A percentile compares a stretch with the other conserved stretches of the same genome.
Evolutionary conservation across 257 asterid species (phyloP).

Genomic region (Haberlea rhodopensis): DNA sequence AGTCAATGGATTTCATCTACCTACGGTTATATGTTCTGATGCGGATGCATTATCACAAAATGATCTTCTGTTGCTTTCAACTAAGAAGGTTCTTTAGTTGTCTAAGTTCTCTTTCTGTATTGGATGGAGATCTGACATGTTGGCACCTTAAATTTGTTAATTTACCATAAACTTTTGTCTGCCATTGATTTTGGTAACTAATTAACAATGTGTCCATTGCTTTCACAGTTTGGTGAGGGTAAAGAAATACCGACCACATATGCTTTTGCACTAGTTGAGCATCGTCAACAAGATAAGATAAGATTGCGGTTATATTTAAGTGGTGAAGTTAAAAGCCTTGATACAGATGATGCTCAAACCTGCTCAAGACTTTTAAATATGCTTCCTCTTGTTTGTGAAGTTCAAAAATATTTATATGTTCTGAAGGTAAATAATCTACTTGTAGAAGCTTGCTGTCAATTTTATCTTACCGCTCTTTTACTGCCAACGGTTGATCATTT

Average conservation of each 20-base stretch:
- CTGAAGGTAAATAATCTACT: conserved; percentile 53
- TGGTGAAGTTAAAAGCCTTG: conserved; percentile 57
- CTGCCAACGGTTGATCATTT: conserved; percentile 12
- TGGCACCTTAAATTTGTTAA: not conserved
- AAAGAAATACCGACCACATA: conserved; percentile 60
- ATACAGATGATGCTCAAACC: conserved; percentile 48
- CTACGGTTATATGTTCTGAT: conserved; percentile 45
- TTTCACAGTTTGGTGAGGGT: conserved; percentile 62
- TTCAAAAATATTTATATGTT: conserved; percentile 31
- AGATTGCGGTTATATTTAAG: conserved; percentile 69
- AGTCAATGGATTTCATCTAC: conserved; percentile 69
- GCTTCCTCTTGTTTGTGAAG: conserved; percentile 57
- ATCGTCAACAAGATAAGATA: conserved; percentile 66
- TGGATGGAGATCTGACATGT: not conserved
- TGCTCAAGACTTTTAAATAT: conserved; percentile 62
- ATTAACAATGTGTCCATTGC: conserved; percentile 16
- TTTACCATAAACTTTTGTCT: not conserved
- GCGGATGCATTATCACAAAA: conserved; percentile 49
- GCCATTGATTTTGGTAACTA: not conserved
- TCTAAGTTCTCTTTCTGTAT: not conserved
- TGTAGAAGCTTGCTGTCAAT: conserved; percentile 6
- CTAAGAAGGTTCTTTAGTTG: conserved; percentile 46
- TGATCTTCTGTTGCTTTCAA: conserved; percentile 75
- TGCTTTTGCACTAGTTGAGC: conserved; percentile 94
- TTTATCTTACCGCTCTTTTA: conserved; percentile 6